These are phyloP conservation scores for Saccharum spontaneum DNA, from an alignment of 176 grass and related monocot genomes.

Conservation along the genomic window DNA sequence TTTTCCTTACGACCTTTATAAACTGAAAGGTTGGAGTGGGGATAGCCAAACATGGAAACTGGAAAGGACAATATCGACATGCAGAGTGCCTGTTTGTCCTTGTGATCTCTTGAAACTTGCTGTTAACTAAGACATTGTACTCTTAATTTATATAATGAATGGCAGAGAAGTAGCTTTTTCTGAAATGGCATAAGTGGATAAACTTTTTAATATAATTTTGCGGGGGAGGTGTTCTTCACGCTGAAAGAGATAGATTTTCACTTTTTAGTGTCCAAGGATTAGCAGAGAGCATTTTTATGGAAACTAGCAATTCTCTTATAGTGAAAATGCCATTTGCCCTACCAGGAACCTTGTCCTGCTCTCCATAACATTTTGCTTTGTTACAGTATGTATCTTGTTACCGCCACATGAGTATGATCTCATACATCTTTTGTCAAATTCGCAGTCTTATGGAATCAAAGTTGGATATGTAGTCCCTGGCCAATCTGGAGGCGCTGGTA, in stretches of 20 bases:
- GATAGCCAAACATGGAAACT: neutral
- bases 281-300: neutral
- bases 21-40: neutral
- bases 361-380: neutral
- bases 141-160: neutral
- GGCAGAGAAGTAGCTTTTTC: no score
- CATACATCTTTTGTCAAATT: neutral
- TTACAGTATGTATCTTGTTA: neutral
- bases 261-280: neutral
- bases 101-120: neutral
- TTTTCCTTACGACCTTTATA: neutral
- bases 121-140: neutral
- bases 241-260: neutral
- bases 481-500: conserved; percentile 55
- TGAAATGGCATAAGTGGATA: neutral
- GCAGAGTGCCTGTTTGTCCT: neutral
- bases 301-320: neutral
- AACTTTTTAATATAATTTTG: neutral
- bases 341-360: neutral
- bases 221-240: neutral
- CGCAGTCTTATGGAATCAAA: conserved; percentile 76
- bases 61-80: neutral
- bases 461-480: conserved; percentile 50
- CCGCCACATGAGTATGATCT: neutral
- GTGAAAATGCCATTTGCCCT: neutral